A percentile compares a stretch with the other conserved stretches of the same genome.
Conservation (phyloP, 345 rosid genomes). For the Moricandia arvensis region DNA sequence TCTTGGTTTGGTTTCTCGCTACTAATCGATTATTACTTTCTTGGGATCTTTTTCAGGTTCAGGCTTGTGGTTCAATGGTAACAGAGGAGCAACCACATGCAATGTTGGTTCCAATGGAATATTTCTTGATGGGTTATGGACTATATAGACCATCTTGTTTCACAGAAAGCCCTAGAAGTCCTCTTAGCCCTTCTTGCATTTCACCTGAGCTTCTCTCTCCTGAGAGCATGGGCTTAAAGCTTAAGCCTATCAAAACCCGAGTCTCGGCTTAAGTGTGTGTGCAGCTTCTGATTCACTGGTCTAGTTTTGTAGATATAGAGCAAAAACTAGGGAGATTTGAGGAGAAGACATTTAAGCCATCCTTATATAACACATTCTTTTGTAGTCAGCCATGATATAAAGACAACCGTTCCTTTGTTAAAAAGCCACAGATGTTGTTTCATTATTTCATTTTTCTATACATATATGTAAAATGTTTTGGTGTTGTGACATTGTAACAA, state of each 20-base stretch:
- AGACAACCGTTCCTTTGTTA: constrained; percentile 19
- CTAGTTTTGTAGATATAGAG: constrained; percentile 40
- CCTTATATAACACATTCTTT: constrained; percentile 50
- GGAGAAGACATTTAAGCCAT: constrained; percentile 19
- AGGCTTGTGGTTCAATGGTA: constrained; percentile 97
- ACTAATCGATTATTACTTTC: background rate
- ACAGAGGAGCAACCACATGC: constrained; percentile 99
- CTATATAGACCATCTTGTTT: constrained; percentile 67
- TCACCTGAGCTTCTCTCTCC: constrained; percentile 97
- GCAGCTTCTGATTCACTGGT: constrained; percentile 9
- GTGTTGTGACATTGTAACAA: constrained; percentile 12
- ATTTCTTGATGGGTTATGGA: constrained; percentile 89
- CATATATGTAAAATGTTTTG: background rate
- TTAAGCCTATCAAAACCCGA: constrained; percentile 93
- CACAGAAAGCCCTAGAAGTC: constrained; percentile 85
- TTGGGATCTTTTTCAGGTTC: constrained; percentile 60
- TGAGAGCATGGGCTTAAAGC: constrained; percentile 98
- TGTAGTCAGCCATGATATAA: constrained; percentile 48
- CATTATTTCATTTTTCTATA: constrained; percentile 28
- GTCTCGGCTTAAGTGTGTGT: constrained; percentile 30
- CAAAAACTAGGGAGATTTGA: constrained; percentile 29
- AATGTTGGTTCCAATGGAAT: constrained; percentile 94
- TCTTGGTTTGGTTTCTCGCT: background rate
- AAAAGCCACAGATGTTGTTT: constrained; percentile 28
- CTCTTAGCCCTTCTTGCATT: constrained; percentile 81